Percentiles rank a stretch among this genome's conserved stretches.
phyloP scores from a whole-genome alignment of 2,329 filamentous ascomycete genomes.

The Xylariaceae sp. region DNA sequence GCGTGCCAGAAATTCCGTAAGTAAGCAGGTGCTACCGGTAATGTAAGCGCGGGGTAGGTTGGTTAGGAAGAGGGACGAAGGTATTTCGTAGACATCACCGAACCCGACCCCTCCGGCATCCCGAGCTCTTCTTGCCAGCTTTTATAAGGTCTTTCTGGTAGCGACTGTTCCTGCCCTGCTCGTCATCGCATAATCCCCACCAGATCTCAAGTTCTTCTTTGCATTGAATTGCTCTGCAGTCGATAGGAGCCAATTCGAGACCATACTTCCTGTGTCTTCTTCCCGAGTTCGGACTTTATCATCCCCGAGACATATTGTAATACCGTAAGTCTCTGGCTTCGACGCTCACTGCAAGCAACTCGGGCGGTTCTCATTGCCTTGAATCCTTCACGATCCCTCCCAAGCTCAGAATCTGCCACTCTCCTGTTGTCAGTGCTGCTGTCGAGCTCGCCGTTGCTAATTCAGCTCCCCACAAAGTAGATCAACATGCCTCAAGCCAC shows the following conservation, averaged over 20 bases:
- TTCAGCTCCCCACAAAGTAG: not conserved
- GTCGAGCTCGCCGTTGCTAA: not conserved
- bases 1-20: not conserved
- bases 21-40: not conserved
- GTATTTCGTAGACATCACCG: not conserved
- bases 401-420: too few relatives aligned
- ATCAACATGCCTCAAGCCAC: slow-evolving; percentile 70
- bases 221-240: too few relatives aligned
- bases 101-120: not conserved
- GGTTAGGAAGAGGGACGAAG: not conserved
- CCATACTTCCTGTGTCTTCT: too few relatives aligned
- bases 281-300: too few relatives aligned
- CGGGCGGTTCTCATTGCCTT: too few relatives aligned
- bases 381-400: too few relatives aligned
- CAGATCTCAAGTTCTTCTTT: too few relatives aligned
- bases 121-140: not conserved
- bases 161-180: not conserved
- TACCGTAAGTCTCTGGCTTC: too few relatives aligned
- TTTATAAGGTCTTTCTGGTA: not conserved
- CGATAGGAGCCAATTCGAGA: too few relatives aligned
- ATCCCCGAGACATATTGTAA: too few relatives aligned
- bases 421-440: too few relatives aligned
- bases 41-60: not conserved
- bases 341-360: too few relatives aligned
- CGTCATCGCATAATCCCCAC: not conserved